Evolutionary conservation across 129 eudicot species (phyloP).

Genomic region (Ambrosia artemisiifolia): DNA sequence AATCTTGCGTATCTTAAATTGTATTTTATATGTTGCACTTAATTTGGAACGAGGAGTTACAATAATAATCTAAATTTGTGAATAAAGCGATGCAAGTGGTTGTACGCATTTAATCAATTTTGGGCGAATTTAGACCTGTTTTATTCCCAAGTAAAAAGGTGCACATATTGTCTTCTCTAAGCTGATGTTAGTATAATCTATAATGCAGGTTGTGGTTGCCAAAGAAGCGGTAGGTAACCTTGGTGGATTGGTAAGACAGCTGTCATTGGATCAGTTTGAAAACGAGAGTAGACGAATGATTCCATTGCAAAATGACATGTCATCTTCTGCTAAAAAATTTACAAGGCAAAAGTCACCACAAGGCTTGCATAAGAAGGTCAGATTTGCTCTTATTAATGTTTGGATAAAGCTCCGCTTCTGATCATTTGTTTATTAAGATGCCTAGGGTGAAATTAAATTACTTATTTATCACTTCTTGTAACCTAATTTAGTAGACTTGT

Average conservation of each 20-base stretch:
- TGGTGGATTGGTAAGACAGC: constrained; percentile 92
- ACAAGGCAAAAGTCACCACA: constrained; percentile 86
- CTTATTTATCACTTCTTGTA: not conserved
- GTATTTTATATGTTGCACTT: not conserved
- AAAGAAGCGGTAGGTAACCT: constrained; percentile 92
- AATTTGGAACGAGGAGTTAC: not conserved
- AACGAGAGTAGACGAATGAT: constrained; percentile 95
- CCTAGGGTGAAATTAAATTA: not conserved
- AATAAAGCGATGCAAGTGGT: not conserved
- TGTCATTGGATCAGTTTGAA: constrained; percentile 96
- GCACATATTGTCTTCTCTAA: not conserved
- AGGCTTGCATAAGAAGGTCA: constrained; percentile 95
- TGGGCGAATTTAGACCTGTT: not conserved
- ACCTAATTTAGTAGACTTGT: not conserved
- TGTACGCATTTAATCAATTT: not conserved
- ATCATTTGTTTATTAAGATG: not conserved
- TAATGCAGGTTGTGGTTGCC: constrained; percentile 90
- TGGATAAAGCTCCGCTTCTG: no score
- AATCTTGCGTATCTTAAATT: not conserved
- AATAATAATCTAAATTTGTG: not conserved
- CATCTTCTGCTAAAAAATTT: constrained; percentile 63
- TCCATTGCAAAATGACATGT: constrained; percentile 65
- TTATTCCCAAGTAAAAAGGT: not conserved
- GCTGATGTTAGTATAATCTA: not conserved
- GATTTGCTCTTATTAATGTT: constrained; percentile 8